Percentiles rank a stretch among this genome's conserved stretches.
Evolutionary conservation across 1,284 basidiomycete genomes (phyloP).

Genomic region (Malassezia cuniculi): DNA sequence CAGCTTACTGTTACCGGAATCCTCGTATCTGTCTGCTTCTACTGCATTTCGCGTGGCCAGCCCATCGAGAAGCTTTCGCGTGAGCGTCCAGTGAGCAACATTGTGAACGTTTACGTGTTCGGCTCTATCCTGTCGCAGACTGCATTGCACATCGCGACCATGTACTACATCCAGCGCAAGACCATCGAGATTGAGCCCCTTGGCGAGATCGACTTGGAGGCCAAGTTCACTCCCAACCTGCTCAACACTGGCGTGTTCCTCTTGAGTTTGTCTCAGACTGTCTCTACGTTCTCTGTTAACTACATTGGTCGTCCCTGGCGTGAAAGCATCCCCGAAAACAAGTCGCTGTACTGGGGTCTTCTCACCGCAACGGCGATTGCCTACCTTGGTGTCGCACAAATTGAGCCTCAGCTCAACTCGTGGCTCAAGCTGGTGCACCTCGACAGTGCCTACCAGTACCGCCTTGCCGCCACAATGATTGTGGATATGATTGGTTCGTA

Average conservation of each 20-base stretch:
- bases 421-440: constrained; percentile 97
- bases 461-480: constrained; percentile 55
- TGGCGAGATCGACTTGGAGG: constrained; percentile 35
- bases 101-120: constrained; percentile 39
- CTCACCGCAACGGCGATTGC: constrained; percentile 30
- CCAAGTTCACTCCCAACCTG: constrained; percentile 37
- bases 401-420: constrained; percentile 83
- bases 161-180: constrained; percentile 34
- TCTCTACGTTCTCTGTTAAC: constrained; percentile 43
- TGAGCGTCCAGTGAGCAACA: constrained; percentile 38
- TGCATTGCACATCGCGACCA: constrained; percentile 34
- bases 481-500: constrained; percentile 80
- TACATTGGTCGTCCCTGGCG: constrained; percentile 42
- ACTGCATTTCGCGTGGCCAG: constrained; percentile 40
- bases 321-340: constrained; percentile 35
- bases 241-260: constrained; percentile 43
- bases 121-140: constrained; percentile 39
- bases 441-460: constrained; percentile 52
- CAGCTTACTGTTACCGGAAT: constrained; percentile 40
- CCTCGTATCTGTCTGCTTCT: constrained; percentile 37
- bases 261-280: constrained; percentile 35
- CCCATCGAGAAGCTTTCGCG: constrained; percentile 35
- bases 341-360: constrained; percentile 39
- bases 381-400: constrained; percentile 50
- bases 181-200: constrained; percentile 24